phyloP scores from a whole-genome alignment of 2,329 filamentous ascomycete genomes.

The Phaeosphaeriaceae sp. region DNA sequence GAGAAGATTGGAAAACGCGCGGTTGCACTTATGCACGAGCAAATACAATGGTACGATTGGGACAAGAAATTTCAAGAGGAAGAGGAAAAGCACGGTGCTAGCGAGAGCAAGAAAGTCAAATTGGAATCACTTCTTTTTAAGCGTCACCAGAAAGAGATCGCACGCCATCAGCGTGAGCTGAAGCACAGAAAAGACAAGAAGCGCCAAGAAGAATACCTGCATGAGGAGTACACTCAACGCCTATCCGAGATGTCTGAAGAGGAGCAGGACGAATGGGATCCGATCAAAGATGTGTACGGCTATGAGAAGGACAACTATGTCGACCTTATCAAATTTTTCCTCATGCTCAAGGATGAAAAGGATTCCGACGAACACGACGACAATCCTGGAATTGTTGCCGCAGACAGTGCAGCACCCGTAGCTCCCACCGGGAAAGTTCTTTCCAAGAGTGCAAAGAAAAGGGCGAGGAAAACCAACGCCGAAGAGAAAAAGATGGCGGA shows the following conservation, averaged over 20 bases:
- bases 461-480: conserved; percentile 36
- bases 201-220: conserved; percentile 54
- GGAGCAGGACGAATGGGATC: conserved; percentile 54
- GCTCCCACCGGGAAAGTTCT: conserved; percentile 18
- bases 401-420: conserved; percentile 1
- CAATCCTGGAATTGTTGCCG: neutral
- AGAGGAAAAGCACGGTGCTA: conserved; percentile 55
- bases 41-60: conserved; percentile 60
- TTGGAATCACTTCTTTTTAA: conserved; percentile 57
- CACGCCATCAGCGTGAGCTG: conserved; percentile 49
- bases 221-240: conserved; percentile 53
- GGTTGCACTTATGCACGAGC: conserved; percentile 54
- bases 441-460: conserved; percentile 44
- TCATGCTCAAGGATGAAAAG: conserved; percentile 50
- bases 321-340: conserved; percentile 54
- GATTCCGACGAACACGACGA: conserved; percentile 2
- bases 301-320: conserved; percentile 55
- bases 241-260: conserved; percentile 47
- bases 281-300: conserved; percentile 56
- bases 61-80: conserved; percentile 53
- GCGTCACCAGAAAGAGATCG: conserved; percentile 55
- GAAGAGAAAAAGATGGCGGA: conserved; percentile 25
- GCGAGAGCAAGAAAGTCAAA: conserved; percentile 59
- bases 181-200: conserved; percentile 52
- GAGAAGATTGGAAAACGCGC: conserved; percentile 53